A percentile compares a stretch with the other conserved stretches of the same genome.
These are phyloP conservation scores for Anethum foeniculum DNA, from an alignment of 140 eudicot species.

Conservation along the genomic window DNA sequence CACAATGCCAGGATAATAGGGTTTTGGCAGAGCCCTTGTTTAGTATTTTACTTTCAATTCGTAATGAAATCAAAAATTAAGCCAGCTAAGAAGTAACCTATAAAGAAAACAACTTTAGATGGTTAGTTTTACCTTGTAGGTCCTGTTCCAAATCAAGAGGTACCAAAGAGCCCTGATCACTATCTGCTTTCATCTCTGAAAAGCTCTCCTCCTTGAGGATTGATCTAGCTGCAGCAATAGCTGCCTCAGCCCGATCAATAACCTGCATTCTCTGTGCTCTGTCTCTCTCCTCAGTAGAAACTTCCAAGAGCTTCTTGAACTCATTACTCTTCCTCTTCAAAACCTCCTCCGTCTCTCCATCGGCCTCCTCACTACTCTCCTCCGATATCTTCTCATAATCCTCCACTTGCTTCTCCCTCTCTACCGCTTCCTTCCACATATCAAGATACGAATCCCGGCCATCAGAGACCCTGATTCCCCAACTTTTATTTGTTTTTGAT, in stretches of 20 bases:
- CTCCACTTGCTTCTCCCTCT: slow-evolving; percentile 47
- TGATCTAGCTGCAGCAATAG: slow-evolving; percentile 73
- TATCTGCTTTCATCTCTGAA: slow-evolving; percentile 11
- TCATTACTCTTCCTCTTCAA: slow-evolving; percentile 64
- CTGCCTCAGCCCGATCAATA: slow-evolving; percentile 92
- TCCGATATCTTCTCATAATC: slow-evolving; percentile 37
- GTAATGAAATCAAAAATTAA: background rate
- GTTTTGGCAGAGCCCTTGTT: background rate
- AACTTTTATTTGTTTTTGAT: background rate
- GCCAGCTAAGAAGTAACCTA: background rate
- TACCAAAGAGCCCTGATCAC: slow-evolving; percentile 13
- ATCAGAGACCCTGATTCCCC: slow-evolving; percentile 24
- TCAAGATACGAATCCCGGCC: slow-evolving; percentile 61
- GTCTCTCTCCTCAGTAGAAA: slow-evolving; percentile 74
- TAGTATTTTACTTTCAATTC: background rate
- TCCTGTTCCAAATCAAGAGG: slow-evolving; percentile 5
- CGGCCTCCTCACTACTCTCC: slow-evolving; percentile 12
- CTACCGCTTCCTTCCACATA: slow-evolving; percentile 82
- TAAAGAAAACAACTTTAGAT: background rate
- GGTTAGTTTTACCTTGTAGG: background rate
- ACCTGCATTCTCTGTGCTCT: slow-evolving; percentile 75
- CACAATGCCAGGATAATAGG: background rate
- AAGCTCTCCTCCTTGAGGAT: slow-evolving; percentile 34
- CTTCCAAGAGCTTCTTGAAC: slow-evolving; percentile 67
- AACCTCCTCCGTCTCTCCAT: slow-evolving; percentile 28